phyloP scores from a whole-genome alignment of 306 rosid species.

The Biancaea sappan region DNA sequence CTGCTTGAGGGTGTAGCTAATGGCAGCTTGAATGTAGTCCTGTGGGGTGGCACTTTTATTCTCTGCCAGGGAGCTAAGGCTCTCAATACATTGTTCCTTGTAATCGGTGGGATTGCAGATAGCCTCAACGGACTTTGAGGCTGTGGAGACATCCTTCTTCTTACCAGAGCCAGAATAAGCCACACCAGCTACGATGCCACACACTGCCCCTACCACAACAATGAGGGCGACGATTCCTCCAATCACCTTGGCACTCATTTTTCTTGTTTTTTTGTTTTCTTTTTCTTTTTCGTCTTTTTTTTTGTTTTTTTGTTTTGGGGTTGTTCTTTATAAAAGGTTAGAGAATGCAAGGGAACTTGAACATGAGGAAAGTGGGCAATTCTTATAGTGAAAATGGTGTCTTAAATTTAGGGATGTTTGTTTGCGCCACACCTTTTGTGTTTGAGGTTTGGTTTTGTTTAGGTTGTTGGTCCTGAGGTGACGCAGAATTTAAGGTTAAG shows the following conservation, averaged over 20 bases:
- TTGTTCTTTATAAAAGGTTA: not conserved
- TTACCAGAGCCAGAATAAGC: not conserved
- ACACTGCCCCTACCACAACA: conserved; percentile 30
- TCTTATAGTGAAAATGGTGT: not conserved
- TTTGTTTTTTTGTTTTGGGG: not conserved
- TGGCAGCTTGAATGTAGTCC: conserved; percentile 34
- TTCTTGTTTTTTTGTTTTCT: too few relatives aligned
- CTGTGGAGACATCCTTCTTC: not conserved
- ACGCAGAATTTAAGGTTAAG: not conserved
- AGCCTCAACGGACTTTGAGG: conserved; percentile 26
- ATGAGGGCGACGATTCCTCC: conserved; percentile 26
- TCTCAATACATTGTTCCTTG: conserved; percentile 37
- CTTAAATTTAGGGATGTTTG: not conserved
- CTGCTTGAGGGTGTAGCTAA: conserved; percentile 26
- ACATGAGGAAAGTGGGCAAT: not conserved
- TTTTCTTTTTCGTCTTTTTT: not conserved
- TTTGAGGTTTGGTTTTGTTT: not conserved
- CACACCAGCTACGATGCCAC: conserved; percentile 22
- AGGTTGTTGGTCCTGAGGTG: not conserved
- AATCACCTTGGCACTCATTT: not conserved
- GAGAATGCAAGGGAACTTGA: not conserved
- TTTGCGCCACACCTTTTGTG: not conserved
- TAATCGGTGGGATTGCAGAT: conserved; percentile 37
- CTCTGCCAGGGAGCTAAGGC: conserved; percentile 12
- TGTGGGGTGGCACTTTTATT: conserved; percentile 23